Evolutionary conservation across 805 yeast genomes (phyloP), one percentile per base, ranked within the genome.

Genomic region (Cyberlindnera euphorbiiphila): DNA sequence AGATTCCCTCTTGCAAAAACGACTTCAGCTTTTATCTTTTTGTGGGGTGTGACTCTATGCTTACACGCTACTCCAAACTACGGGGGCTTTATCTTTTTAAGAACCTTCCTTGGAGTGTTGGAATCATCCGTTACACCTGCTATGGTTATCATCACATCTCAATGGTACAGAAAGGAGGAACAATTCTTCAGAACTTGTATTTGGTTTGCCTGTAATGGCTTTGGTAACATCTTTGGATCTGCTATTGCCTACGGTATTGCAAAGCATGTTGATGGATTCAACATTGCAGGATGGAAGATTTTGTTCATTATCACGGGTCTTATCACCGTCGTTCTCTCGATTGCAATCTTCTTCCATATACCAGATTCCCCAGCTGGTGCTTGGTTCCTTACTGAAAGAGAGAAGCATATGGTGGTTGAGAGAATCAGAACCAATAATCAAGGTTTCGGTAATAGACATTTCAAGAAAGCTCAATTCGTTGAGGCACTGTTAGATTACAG

Each of bases 11-110:
- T 81, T 45, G 69, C 76, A 7, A 75, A 72, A 45, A 57, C 76
- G 5, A 62, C 71, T 4, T 61, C 74, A 11, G 43, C 58, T 0
- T 68, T 69, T 40, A 68, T 80, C 23, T 51, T 76, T 13, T 29
- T 72, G 0, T 82, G 89, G 88, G 87, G 87, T 14, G 50, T 53
- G 21, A 56, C 77, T 13, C 54, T 78, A 23, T 62, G 72, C 24
- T 60, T 75, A 11, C 76, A 72, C 43, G 72, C 69, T 2, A 71
- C 69, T 0, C 51, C 64, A 25, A 46, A 42, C 37, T 35, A 34
- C 19, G 48, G 26, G 14, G 69, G 76, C 0, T 65, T 74, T 34
- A 47, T 74, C 19, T 64, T 68, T 4, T 54, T 69, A 15, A 63
- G 84, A 52, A 66, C 68, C 3, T 47, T 73, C 20, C 55, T 75